A percentile compares a stretch with the other conserved stretches of the same genome.
Conservation (phyloP, 768 basidiomycete genomes). For the Polyporus arcularius region DNA sequence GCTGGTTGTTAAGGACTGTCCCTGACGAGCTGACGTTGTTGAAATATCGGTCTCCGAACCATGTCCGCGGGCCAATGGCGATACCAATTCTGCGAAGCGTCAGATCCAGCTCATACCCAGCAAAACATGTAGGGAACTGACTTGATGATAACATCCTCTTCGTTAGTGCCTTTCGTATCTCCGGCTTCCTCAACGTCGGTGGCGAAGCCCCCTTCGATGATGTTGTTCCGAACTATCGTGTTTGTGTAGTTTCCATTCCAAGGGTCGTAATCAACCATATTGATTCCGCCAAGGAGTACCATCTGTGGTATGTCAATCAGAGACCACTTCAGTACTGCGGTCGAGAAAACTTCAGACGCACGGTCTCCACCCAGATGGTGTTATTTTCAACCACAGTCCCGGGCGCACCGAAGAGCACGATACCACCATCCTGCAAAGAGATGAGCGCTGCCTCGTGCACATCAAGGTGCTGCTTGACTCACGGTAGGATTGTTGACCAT, state of each 20-base stretch:
- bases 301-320: slow-evolving; percentile 38
- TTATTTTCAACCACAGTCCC: slow-evolving; percentile 76
- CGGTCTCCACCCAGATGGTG: slow-evolving; percentile 70
- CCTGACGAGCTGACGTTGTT: slow-evolving; percentile 58
- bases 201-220: slow-evolving; percentile 69
- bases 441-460: not conserved
- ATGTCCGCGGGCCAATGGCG: slow-evolving; percentile 74
- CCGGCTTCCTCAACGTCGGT: slow-evolving; percentile 42
- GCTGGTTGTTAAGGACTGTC: slow-evolving; percentile 53
- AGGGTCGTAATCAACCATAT: slow-evolving; percentile 72
- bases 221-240: slow-evolving; percentile 67
- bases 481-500: slow-evolving; percentile 66
- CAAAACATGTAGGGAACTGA: slow-evolving; percentile 33
- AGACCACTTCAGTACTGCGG: not conserved
- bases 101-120: not conserved
- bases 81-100: slow-evolving; percentile 63
- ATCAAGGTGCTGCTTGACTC: not conserved
- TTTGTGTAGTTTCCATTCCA: slow-evolving; percentile 66
- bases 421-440: slow-evolving; percentile 62
- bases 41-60: slow-evolving; percentile 64
- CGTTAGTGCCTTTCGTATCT: slow-evolving; percentile 55
- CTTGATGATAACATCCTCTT: slow-evolving; percentile 69
- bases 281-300: slow-evolving; percentile 75
- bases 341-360: slow-evolving; percentile 33
- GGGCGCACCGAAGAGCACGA: slow-evolving; percentile 76